phyloP scores from a whole-genome alignment of 23 red algal genomes.

The Gracilaria gracilis region DNA sequence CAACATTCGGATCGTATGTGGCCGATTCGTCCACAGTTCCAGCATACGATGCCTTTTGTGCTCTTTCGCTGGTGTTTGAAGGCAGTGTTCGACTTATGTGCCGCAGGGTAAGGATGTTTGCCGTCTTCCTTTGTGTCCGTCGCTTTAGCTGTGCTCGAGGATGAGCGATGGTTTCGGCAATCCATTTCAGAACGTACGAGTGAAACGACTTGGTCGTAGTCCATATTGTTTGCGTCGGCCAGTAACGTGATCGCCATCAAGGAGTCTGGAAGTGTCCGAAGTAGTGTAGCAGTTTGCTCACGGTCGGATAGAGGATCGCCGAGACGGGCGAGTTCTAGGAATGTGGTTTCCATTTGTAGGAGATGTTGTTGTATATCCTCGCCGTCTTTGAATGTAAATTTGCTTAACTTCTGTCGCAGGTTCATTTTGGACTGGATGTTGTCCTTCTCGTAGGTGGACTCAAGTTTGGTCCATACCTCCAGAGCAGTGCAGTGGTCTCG shows the following conservation, averaged over 20 bases:
- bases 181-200: background rate
- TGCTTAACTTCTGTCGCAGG: background rate
- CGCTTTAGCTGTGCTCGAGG: too few species aligned
- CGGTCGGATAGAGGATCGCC: background rate
- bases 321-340: background rate
- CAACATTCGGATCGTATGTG: too few species aligned
- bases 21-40: too few species aligned
- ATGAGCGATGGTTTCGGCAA: background rate
- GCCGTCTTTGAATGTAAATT: background rate
- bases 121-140: too few species aligned
- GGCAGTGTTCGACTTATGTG: too few species aligned
- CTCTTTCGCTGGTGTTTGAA: too few species aligned
- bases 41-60: too few species aligned
- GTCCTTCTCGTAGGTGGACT: background rate
- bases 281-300: background rate
- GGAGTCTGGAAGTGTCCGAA: constrained; percentile 5
- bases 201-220: constrained; percentile 1
- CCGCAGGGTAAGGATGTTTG: background rate
- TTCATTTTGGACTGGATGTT: constrained; percentile 21
- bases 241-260: background rate
- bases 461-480: background rate
- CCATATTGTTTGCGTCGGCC: constrained; percentile 15
- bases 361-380: constrained; percentile 3
- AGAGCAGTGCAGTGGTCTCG: background rate
- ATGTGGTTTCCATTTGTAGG: background rate